phyloP scores from a whole-genome alignment of 78 protist species.

The Planoprotostelium fungivorum region DNA sequence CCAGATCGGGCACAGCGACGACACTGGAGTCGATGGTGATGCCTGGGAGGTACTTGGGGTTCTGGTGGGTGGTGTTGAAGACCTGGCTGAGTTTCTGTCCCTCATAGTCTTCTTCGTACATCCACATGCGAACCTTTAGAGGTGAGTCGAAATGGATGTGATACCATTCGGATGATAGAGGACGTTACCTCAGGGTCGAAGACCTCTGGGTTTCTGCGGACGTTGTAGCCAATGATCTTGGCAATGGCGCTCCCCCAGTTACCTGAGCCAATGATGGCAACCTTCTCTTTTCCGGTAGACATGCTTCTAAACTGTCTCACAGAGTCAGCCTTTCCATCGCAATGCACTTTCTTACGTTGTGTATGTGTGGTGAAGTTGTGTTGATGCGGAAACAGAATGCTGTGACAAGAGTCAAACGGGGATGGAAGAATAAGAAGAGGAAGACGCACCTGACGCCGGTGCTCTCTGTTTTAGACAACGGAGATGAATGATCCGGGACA shows the following conservation, averaged over 20 bases:
- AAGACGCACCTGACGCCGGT: too few species aligned
- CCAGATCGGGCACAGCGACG: conserved; percentile 32
- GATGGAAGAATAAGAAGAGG: too few species aligned
- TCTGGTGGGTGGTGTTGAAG: conserved; percentile 57
- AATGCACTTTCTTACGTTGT: too few species aligned
- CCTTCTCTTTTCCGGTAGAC: not conserved
- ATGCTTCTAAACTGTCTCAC: too few species aligned
- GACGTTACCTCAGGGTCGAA: conserved; percentile 16
- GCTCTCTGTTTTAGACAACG: too few species aligned
- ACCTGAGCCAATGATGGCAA: conserved; percentile 32
- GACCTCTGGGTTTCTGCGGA: not conserved
- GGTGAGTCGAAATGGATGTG: not conserved
- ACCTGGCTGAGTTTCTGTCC: conserved; percentile 63
- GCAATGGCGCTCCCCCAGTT: conserved; percentile 60
- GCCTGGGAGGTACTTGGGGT: conserved; percentile 68
- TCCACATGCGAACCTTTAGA: conserved; percentile 51
- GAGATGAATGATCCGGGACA: too few species aligned
- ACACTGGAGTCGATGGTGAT: conserved; percentile 16
- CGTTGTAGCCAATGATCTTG: conserved; percentile 36
- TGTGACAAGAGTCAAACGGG: too few species aligned
- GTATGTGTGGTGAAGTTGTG: too few species aligned
- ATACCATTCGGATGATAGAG: too few species aligned
- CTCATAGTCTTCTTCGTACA: conserved; percentile 54
- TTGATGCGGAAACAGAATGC: too few species aligned
- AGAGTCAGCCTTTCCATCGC: too few species aligned